Evolutionary conservation across 1,284 basidiomycete species (phyloP).

Genomic region (Malassezia restricta): DNA sequence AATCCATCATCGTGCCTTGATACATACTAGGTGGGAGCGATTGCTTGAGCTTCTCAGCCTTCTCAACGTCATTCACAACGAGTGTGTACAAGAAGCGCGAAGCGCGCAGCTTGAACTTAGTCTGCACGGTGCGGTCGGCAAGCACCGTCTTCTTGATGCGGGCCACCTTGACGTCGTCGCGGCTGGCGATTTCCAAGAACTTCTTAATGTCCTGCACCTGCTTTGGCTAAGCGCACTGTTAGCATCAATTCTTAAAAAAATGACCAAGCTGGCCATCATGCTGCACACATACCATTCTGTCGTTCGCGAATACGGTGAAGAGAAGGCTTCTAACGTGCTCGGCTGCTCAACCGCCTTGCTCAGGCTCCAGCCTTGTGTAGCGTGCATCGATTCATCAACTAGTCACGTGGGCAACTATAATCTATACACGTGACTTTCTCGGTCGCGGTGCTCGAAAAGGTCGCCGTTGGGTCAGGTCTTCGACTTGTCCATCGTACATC

Average conservation of each 20-base stretch:
- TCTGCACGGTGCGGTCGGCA: slow-evolving; percentile 62
- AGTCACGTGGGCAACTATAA: slow-evolving; percentile 15
- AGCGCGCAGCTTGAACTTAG: slow-evolving; percentile 98
- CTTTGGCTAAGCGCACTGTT: slow-evolving; percentile 60
- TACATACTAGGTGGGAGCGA: slow-evolving; percentile 80
- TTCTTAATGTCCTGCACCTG: slow-evolving; percentile 97
- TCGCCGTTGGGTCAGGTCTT: background rate
- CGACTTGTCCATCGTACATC: slow-evolving; percentile 9
- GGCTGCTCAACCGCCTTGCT: no score
- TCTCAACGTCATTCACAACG: slow-evolving; percentile 85
- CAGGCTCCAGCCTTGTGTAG: no score
- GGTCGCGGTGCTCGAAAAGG: slow-evolving; percentile 3
- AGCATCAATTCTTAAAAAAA: background rate
- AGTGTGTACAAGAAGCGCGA: slow-evolving; percentile 96
- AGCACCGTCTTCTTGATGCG: slow-evolving; percentile 85
- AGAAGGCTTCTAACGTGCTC: background rate
- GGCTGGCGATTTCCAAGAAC: slow-evolving; percentile 90
- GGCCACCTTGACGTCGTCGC: slow-evolving; percentile 65
- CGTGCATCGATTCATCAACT: background rate
- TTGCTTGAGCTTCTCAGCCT: slow-evolving; percentile 96
- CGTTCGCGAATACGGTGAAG: slow-evolving; percentile 10
- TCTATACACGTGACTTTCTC: slow-evolving; percentile 4
- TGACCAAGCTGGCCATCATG: background rate
- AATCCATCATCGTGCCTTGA: background rate
- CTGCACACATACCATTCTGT: slow-evolving; percentile 12